phyloP scores from a whole-genome alignment of 2,329 filamentous ascomycete genomes.

The Magnaporthales sp. region DNA sequence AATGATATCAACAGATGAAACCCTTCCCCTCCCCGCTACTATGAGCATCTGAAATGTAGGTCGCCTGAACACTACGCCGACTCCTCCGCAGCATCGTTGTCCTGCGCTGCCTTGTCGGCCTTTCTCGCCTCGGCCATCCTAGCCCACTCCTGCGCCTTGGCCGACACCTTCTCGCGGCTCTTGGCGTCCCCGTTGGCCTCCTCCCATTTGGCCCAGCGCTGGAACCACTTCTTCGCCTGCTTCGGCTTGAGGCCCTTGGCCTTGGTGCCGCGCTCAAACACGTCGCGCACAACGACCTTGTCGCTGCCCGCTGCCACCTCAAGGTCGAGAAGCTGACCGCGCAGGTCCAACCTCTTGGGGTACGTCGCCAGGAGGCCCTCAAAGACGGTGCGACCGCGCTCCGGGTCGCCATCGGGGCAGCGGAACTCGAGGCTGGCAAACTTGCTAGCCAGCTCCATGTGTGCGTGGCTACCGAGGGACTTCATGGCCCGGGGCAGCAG shows the following conservation, averaged over 20 bases:
- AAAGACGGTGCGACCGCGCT: conserved; percentile 90
- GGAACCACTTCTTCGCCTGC: conserved; percentile 81
- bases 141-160: conserved; percentile 63
- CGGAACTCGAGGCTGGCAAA: conserved; percentile 92
- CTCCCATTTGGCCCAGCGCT: conserved; percentile 87
- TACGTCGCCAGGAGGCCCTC: conserved; percentile 77
- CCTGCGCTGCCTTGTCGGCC: conserved; percentile 11
- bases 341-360: conserved; percentile 84
- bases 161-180: conserved; percentile 61
- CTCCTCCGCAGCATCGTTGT: neutral
- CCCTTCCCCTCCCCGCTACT: neutral
- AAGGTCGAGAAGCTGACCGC: conserved; percentile 85
- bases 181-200: conserved; percentile 62
- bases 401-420: conserved; percentile 70
- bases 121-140: conserved; percentile 34
- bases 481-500: conserved; percentile 80
- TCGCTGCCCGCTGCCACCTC: conserved; percentile 56
- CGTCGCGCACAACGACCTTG: conserved; percentile 50
- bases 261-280: conserved; percentile 74
- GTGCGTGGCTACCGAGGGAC: conserved; percentile 59
- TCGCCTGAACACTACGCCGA: neutral
- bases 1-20: neutral
- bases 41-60: neutral
- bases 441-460: conserved; percentile 70
- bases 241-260: conserved; percentile 68